Conservation (phyloP, 164 flowering plant genomes). For the Macadamia integrifolia region DNA sequence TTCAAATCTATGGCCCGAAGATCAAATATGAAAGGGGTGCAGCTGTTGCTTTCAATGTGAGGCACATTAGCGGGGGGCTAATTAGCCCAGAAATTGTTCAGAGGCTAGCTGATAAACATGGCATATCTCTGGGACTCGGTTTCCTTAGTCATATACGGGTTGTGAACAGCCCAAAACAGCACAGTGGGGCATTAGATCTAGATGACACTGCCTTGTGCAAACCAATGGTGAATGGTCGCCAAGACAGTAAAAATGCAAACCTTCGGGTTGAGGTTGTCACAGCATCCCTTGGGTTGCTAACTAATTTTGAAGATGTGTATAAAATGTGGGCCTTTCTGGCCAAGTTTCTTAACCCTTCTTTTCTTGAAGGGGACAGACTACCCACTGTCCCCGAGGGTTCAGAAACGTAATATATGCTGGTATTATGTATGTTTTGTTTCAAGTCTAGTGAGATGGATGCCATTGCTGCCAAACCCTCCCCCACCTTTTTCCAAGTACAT, state of each 20-base stretch:
- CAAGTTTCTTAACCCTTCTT: conserved; percentile 53
- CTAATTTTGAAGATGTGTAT: conserved; percentile 61
- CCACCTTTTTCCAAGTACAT: conserved; percentile 14
- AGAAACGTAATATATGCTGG: conserved; percentile 26
- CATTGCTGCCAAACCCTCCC: not conserved
- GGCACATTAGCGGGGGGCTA: conserved; percentile 41
- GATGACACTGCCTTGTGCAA: conserved; percentile 28
- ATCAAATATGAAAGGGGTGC: conserved; percentile 63
- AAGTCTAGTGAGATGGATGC: conserved; percentile 14
- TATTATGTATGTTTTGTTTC: conserved; percentile 4
- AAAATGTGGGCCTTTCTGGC: conserved; percentile 65
- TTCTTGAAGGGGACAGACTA: conserved; percentile 34
- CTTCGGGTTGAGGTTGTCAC: conserved; percentile 60
- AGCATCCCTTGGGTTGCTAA: conserved; percentile 57
- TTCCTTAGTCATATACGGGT: conserved; percentile 45
- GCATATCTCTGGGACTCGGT: conserved; percentile 54
- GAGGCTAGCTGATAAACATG: conserved; percentile 59
- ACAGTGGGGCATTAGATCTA: conserved; percentile 20
- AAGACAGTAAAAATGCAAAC: conserved; percentile 31
- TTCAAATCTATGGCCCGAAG: conserved; percentile 77
- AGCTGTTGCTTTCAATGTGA: conserved; percentile 67
- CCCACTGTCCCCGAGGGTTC: conserved; percentile 45
- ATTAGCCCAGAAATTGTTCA: conserved; percentile 61
- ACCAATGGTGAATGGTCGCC: conserved; percentile 28
- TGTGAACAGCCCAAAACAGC: conserved; percentile 27